These are phyloP conservation scores for Trichoderma afroharzianum DNA, from an alignment of 2,329 filamentous ascomycete species.

Conservation along the genomic window DNA sequence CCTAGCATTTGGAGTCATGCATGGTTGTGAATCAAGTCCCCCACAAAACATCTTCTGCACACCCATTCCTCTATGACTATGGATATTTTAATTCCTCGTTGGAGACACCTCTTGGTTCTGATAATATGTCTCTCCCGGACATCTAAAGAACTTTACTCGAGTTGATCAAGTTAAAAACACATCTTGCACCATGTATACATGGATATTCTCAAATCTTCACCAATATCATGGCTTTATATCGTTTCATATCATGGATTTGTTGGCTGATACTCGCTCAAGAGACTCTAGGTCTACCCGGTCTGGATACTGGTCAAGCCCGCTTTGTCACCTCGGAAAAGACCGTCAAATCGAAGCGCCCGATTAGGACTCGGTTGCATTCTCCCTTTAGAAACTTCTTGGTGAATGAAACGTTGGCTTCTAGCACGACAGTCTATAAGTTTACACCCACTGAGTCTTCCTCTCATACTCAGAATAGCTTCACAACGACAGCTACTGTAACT, in stretches of 20 bases:
- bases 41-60: background rate
- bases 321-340: background rate
- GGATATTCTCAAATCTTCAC: background rate
- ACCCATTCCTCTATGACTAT: slow-evolving; percentile 2
- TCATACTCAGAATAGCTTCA: background rate
- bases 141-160: background rate
- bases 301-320: background rate
- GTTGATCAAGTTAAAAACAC: background rate
- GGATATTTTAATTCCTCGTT: background rate
- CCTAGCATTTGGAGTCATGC: background rate
- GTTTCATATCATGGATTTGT: slow-evolving; percentile 11
- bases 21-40: slow-evolving; percentile 17
- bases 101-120: background rate
- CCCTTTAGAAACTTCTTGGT: background rate
- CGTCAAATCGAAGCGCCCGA: background rate
- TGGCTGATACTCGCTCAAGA: slow-evolving; percentile 20
- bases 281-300: background rate
- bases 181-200: background rate
- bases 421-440: background rate
- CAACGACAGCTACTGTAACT: background rate
- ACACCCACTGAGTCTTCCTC: background rate
- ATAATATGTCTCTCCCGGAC: background rate
- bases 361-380: background rate
- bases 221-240: slow-evolving; percentile 19
- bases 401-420: background rate